Base-by-base conservation (phyloP, 768 basidiomycete species). In the Hirschioporus abietinus region DNA sequence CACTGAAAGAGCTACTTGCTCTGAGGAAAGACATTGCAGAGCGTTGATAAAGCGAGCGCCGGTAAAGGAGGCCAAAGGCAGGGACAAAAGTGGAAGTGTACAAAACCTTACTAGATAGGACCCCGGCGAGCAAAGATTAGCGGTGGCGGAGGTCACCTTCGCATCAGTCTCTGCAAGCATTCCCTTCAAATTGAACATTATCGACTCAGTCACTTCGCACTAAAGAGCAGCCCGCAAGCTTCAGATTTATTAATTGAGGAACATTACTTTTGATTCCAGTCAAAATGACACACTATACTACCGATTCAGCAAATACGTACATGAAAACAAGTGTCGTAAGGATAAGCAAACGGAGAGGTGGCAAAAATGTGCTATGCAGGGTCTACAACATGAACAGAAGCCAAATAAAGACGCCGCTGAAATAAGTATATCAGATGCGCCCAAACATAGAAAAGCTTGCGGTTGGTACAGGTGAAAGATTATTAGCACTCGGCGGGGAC, bases 401-500 rank as follows among this genome's bases (percentile, higher is more conserved):
- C 20, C 42, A 52, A 52, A 15, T 3, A 52, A 52, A 52, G 42
- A 20, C 42, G 42, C 42, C 12, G 4, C 30, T 52, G 2, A 20
- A 52, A 52, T 52, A 52, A 52, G 6, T 1, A 52, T 52, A 52
- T 52, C 42, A 52, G 42, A 52, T 52, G 20, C 42, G 42, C 12
- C 42, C 42, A 20, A 52, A 52, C 42, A 52, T 52, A 52, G 42
- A 52, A 15, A 52, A 52, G 20, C 42, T 64, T 60, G 42, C 10
- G 25, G 30, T 36, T 58, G 20, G 18, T n/a, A 36, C 18, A 23
- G 64, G 66, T 42, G 36, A 15, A 27, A 25, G 63, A 58, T 18
- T 57, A 58, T 52, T 58, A 67, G 58, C 60, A 65, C 15, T 12
- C 36, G 65, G 63, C 65, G 42, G 20, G 63, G 8, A 65, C 36